phyloP scores from a whole-genome alignment of 2,329 filamentous ascomycete genomes.

The Biscogniauxia marginata region DNA sequence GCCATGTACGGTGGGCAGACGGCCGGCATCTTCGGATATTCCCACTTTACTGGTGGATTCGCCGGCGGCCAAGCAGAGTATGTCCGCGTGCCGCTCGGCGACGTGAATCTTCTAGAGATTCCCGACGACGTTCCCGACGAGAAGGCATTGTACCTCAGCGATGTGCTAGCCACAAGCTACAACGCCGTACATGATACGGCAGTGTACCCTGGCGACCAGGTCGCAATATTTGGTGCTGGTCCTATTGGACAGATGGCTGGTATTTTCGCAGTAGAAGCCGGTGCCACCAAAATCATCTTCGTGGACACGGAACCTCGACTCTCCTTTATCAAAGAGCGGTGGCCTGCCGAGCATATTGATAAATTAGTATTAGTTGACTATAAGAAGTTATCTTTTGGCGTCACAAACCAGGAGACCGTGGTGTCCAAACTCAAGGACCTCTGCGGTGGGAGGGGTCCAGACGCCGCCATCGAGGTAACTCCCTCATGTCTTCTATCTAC shows the following conservation, averaged over 20 bases:
- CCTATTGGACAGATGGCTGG: constrained; percentile 85
- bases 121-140: constrained; percentile 81
- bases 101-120: constrained; percentile 77
- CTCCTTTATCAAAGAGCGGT: constrained; percentile 63
- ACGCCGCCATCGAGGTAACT: constrained; percentile 54
- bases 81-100: constrained; percentile 75
- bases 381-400: constrained; percentile 54
- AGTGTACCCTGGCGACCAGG: constrained; percentile 72
- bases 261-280: constrained; percentile 71
- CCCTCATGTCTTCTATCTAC: background rate
- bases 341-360: constrained; percentile 45
- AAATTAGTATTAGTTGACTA: constrained; percentile 71
- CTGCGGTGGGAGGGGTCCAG: constrained; percentile 68
- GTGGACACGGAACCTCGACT: constrained; percentile 74
- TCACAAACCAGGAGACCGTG: constrained; percentile 60
- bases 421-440: constrained; percentile 72
- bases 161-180: constrained; percentile 77
- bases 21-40: constrained; percentile 71
- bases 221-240: constrained; percentile 83
- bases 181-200: constrained; percentile 81
- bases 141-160: constrained; percentile 77
- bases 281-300: constrained; percentile 73
- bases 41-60: constrained; percentile 81
- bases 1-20: constrained; percentile 79
- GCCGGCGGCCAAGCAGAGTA: constrained; percentile 88